A percentile compares a stretch with the other conserved stretches of the same genome.
phyloP scores from a whole-genome alignment of 495 filamentous ascomycete genomes.

The Hyaloscypha variabilis region DNA sequence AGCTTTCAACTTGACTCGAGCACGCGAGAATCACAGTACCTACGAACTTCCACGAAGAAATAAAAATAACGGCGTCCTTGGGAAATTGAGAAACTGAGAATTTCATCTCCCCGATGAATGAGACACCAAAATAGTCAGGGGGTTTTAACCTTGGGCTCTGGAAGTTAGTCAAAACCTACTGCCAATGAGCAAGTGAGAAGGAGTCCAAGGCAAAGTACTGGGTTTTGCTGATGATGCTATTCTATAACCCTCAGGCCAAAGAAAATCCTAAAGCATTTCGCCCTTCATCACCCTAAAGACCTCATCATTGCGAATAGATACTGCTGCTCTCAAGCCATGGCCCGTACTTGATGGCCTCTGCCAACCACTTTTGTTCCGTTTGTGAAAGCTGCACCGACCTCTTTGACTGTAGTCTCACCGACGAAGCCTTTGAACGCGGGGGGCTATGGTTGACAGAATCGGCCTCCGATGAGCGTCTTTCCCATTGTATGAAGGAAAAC shows the following conservation, averaged over 20 bases:
- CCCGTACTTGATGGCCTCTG: conserved; percentile 66
- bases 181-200: too few relatives aligned
- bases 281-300: conserved; percentile 55
- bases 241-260: conserved; percentile 59
- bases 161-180: too few relatives aligned
- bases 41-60: too few relatives aligned
- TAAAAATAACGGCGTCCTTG: too few relatives aligned
- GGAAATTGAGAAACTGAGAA: too few relatives aligned
- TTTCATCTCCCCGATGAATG: too few relatives aligned
- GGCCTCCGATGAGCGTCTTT: conserved; percentile 63
- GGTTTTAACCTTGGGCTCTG: too few relatives aligned
- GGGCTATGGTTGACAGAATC: conserved; percentile 68
- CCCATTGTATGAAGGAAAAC: conserved; percentile 63
- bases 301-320: conserved; percentile 54
- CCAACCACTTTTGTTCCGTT: conserved; percentile 60
- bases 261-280: conserved; percentile 55
- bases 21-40: too few relatives aligned
- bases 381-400: conserved; percentile 32
- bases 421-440: conserved; percentile 51
- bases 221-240: conserved; percentile 2
- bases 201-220: not conserved
- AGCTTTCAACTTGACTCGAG: too few relatives aligned
- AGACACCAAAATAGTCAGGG: too few relatives aligned
- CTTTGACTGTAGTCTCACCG: conserved; percentile 46
- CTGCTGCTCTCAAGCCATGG: conserved; percentile 52